Conservation (phyloP, 140 eudicot species). For the Ambrosia hybrid region DNA sequence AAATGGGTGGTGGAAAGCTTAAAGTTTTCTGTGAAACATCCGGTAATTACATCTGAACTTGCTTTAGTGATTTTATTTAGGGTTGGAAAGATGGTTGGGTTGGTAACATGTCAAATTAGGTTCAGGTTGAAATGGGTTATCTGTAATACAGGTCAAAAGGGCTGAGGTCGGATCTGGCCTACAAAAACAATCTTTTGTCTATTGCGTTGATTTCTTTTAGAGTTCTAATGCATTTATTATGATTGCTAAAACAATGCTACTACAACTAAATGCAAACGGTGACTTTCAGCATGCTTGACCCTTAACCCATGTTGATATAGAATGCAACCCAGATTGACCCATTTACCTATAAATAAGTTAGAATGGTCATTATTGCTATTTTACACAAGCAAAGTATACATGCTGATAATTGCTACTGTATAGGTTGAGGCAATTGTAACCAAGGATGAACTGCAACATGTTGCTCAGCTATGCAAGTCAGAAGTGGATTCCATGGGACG, state of each 20-base stretch:
- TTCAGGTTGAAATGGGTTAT: too few species aligned
- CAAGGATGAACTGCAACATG: slow-evolving; percentile 82
- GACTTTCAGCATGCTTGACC: too few species aligned
- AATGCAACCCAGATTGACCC: background rate
- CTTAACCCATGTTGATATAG: background rate
- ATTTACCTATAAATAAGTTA: background rate
- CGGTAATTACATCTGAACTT: slow-evolving; percentile 48
- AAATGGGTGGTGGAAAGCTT: slow-evolving; percentile 70
- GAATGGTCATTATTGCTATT: background rate
- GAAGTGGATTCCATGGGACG: slow-evolving; percentile 95
- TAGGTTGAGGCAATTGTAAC: slow-evolving; percentile 94
- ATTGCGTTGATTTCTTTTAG: too few species aligned
- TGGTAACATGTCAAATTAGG: too few species aligned
- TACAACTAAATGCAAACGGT: too few species aligned
- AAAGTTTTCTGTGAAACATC: slow-evolving; percentile 80
- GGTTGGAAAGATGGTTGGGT: background rate
- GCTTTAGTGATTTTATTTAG: slow-evolving; percentile 1
- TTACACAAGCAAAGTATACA: background rate
- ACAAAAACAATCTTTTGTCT: too few species aligned
- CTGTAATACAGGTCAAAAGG: too few species aligned
- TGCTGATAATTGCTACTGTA: slow-evolving; percentile 13
- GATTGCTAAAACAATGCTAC: too few species aligned
- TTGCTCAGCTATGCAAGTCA: slow-evolving; percentile 73
- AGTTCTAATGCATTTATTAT: too few species aligned
- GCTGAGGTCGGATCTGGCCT: too few species aligned